phyloP scores from a whole-genome alignment of 2,329 filamentous ascomycete species.

The Colletotrichum siamense region DNA sequence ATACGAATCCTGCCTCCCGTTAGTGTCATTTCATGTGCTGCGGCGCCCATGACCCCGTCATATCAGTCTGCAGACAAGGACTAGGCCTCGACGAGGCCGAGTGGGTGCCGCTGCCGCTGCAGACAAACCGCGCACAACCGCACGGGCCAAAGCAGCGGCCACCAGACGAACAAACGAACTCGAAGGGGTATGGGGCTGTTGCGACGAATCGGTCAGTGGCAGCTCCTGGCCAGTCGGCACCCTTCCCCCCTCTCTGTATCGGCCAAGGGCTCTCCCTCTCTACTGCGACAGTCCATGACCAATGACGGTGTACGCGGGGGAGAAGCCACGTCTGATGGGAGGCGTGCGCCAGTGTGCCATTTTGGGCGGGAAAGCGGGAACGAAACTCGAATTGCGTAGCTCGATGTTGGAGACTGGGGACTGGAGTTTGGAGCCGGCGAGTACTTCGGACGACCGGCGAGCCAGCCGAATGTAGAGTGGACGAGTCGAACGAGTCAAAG shows the following conservation, averaged over 20 bases:
- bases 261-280: neutral
- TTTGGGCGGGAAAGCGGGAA: neutral
- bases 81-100: neutral
- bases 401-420: neutral
- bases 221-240: neutral
- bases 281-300: neutral
- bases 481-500: constrained; percentile 1
- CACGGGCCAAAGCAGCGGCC: neutral
- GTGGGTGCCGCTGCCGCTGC: neutral
- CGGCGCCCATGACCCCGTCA: neutral
- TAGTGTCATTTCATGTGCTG: neutral
- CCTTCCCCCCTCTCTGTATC: neutral
- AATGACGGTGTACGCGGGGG: neutral
- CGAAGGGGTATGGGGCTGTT: neutral
- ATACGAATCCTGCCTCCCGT: neutral
- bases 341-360: neutral
- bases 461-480: neutral
- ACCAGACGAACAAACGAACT: neutral
- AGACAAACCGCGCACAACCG: neutral
- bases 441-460: neutral
- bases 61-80: neutral
- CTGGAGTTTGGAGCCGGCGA: neutral
- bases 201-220: neutral
- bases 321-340: neutral
- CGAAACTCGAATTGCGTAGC: neutral